Conservation (phyloP, 2,329 filamentous ascomycete species). For the Mycocentrospora acerina region DNA sequence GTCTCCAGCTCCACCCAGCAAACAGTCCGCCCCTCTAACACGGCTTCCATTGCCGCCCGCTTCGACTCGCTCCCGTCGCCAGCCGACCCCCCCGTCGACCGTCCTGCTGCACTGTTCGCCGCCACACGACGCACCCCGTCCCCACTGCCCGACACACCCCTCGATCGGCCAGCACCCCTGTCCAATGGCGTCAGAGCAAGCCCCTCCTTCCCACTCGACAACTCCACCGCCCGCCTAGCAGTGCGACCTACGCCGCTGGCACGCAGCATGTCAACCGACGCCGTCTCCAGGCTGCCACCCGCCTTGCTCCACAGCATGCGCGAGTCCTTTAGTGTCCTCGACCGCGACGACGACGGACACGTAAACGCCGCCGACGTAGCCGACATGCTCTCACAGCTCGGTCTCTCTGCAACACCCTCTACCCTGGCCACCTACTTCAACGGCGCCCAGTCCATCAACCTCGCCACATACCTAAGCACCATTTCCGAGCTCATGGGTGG, state of each 20-base stretch:
- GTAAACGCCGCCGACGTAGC: slow-evolving; percentile 81
- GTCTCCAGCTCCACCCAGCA: slow-evolving; percentile 18
- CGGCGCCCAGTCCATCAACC: slow-evolving; percentile 69
- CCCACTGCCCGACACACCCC: slow-evolving; percentile 26
- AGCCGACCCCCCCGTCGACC: background rate
- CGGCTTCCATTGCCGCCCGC: slow-evolving; percentile 38
- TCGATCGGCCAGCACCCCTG: slow-evolving; percentile 20
- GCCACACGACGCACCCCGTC: slow-evolving; percentile 3
- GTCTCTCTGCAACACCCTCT: slow-evolving; percentile 70
- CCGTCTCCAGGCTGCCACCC: slow-evolving; percentile 71
- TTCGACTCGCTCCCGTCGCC: slow-evolving; percentile 28
- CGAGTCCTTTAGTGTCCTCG: slow-evolving; percentile 91
- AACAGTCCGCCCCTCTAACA: slow-evolving; percentile 28
- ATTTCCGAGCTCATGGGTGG: slow-evolving; percentile 73
- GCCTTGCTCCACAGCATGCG: slow-evolving; percentile 83
- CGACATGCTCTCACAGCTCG: slow-evolving; percentile 84
- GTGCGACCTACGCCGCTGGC: slow-evolving; percentile 27
- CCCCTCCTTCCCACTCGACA: background rate
- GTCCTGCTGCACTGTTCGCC: background rate
- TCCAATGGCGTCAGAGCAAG: background rate
- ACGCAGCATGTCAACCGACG: slow-evolving; percentile 29
- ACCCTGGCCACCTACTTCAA: slow-evolving; percentile 81
- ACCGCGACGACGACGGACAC: slow-evolving; percentile 81
- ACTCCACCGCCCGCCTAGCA: slow-evolving; percentile 9
- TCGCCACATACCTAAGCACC: slow-evolving; percentile 83